phyloP scores from a whole-genome alignment of 495 filamentous ascomycete species.

The Penicillium steckii region DNA sequence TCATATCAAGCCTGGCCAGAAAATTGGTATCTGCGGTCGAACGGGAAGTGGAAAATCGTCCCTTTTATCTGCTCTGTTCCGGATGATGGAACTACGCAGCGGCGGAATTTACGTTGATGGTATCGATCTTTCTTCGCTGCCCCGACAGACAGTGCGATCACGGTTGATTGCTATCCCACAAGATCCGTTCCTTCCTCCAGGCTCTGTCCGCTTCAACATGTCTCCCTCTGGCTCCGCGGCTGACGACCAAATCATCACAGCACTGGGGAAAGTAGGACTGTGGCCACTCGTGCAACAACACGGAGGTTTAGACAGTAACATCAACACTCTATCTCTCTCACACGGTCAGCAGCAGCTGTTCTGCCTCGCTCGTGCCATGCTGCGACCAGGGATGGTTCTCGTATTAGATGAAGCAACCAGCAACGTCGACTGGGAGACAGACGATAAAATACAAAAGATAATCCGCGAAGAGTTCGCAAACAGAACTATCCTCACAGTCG shows the following conservation, averaged over 20 bases:
- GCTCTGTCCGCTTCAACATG: background rate
- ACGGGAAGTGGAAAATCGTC: background rate
- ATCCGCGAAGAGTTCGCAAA: too few relatives aligned
- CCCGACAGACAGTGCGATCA: background rate
- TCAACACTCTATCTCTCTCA: constrained; percentile 39
- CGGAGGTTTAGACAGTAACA: constrained; percentile 40
- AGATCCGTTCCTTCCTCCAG: background rate
- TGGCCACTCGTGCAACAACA: constrained; percentile 34
- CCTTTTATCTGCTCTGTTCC: background rate
- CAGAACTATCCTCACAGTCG: too few relatives aligned
- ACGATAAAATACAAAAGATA: too few relatives aligned
- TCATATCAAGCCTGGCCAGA: background rate
- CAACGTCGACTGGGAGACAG: background rate
- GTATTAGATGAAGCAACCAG: constrained; percentile 26
- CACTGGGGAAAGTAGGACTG: constrained; percentile 19
- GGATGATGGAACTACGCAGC: background rate
- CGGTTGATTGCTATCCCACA: background rate
- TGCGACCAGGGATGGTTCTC: constrained; percentile 29
- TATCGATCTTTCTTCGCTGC: background rate
- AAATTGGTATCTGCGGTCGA: background rate
- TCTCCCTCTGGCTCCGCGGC: background rate
- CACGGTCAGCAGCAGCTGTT: constrained; percentile 57
- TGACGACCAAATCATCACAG: background rate
- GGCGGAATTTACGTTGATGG: background rate
- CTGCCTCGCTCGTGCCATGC: constrained; percentile 50